Evolutionary conservation across 305 asterid genomes (phyloP).

Genomic region (Fraxinus paxiana): DNA sequence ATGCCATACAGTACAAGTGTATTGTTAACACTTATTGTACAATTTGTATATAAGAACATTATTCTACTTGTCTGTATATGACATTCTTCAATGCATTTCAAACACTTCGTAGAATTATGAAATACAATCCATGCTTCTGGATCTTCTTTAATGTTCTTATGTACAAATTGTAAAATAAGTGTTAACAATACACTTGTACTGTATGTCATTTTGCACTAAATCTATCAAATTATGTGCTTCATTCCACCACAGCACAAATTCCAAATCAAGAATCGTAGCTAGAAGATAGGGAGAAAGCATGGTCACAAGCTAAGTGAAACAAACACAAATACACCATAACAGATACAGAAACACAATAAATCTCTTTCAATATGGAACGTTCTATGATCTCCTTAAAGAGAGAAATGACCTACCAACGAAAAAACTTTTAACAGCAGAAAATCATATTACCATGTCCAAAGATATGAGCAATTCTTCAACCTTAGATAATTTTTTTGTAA

Average conservation of each 20-base stretch:
- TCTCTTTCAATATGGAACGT: neutral
- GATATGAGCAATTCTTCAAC: slow-evolving; percentile 85
- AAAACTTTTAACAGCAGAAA: slow-evolving; percentile 18
- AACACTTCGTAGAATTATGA: too few species aligned
- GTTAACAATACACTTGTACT: too few species aligned
- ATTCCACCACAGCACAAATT: neutral
- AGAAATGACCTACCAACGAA: neutral
- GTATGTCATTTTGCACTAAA: neutral
- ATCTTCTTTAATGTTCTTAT: too few species aligned
- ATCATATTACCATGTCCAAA: slow-evolving; percentile 75
- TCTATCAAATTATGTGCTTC: neutral
- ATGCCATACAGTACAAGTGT: too few species aligned
- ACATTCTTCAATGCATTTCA: too few species aligned
- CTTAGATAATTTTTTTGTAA: slow-evolving; percentile 64
- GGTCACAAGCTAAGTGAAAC: neutral
- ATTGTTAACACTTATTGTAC: too few species aligned
- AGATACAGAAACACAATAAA: slow-evolving; percentile 6
- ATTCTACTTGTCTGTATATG: too few species aligned
- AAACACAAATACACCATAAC: neutral
- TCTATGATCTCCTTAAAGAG: neutral
- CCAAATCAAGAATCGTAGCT: slow-evolving; percentile 4
- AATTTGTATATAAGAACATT: too few species aligned
- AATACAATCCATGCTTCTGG: too few species aligned
- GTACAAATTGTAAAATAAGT: too few species aligned
- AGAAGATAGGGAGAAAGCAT: neutral